These are phyloP conservation scores for Cytospora chrysosperma DNA, from an alignment of 2,329 filamentous ascomycete species.

Conservation along the genomic window DNA sequence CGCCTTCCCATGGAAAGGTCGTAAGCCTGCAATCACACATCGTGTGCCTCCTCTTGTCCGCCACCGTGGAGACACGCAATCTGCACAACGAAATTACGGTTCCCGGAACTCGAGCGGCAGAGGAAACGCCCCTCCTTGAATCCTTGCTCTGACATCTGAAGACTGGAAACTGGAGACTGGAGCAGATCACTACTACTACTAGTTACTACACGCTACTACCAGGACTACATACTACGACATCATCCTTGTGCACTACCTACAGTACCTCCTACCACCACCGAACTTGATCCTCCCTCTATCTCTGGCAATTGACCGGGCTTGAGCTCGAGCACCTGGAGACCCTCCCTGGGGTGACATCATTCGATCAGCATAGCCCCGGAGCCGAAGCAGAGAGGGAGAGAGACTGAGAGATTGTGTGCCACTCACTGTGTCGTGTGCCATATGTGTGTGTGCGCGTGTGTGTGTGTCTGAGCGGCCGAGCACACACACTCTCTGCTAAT, in stretches of 20 bases:
- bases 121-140: too few species aligned
- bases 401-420: background rate
- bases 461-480: background rate
- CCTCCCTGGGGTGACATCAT: background rate
- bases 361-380: background rate
- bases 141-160: too few species aligned
- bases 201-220: too few species aligned
- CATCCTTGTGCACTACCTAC: too few species aligned
- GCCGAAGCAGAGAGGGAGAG: background rate
- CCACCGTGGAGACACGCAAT: too few species aligned
- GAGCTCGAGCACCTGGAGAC: background rate
- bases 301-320: background rate
- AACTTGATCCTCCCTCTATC: background rate
- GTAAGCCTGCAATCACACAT: too few species aligned
- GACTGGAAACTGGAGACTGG: too few species aligned
- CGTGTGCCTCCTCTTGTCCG: too few species aligned
- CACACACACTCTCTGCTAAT: background rate
- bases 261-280: background rate
- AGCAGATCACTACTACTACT: too few species aligned
- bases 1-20: too few species aligned
- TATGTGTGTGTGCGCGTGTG: too few species aligned
- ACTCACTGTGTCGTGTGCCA: too few species aligned
- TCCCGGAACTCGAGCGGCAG: background rate
- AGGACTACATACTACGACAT: background rate
- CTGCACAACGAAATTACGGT: slow-evolving; percentile 20